phyloP scores from a whole-genome alignment of 2,329 filamentous ascomycete species.

The Diaporthe citri region DNA sequence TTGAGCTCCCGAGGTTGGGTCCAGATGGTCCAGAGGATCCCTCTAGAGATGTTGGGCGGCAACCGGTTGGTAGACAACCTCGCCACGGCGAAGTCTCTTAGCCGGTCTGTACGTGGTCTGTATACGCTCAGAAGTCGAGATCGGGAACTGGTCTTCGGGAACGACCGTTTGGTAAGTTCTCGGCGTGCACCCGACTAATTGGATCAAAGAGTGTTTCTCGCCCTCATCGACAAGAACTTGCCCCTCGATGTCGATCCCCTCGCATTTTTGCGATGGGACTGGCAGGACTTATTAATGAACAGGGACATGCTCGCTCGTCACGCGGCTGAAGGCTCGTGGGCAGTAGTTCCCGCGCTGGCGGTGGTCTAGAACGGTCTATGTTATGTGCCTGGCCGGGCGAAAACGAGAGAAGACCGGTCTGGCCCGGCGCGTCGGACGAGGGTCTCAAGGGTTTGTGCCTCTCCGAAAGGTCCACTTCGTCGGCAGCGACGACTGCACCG shows the following conservation, averaged over 20 bases:
- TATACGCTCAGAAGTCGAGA: not conserved
- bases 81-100: not conserved
- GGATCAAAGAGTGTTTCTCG: not conserved
- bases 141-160: not conserved
- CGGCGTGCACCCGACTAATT: not conserved
- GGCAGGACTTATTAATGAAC: not conserved
- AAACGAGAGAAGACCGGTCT: slow-evolving; percentile 1
- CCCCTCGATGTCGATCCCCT: not conserved
- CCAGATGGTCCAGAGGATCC: not conserved
- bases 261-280: not conserved
- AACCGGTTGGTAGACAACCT: not conserved
- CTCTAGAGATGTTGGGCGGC: not conserved
- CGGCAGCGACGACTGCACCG: not conserved
- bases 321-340: not conserved
- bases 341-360: slow-evolving; percentile 3
- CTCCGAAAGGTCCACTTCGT: not conserved
- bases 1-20: not conserved
- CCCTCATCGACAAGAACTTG: not conserved
- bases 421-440: not conserved
- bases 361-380: slow-evolving; percentile 18
- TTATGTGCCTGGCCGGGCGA: not conserved
- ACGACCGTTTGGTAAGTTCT: not conserved
- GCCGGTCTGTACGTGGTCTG: not conserved
- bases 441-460: not conserved
- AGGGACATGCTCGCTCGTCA: slow-evolving; percentile 25